A percentile compares a stretch with the other conserved stretches of the same genome.
Evolutionary conservation across 148 eudicot species (phyloP).

Genomic region (Drosera capensis): DNA sequence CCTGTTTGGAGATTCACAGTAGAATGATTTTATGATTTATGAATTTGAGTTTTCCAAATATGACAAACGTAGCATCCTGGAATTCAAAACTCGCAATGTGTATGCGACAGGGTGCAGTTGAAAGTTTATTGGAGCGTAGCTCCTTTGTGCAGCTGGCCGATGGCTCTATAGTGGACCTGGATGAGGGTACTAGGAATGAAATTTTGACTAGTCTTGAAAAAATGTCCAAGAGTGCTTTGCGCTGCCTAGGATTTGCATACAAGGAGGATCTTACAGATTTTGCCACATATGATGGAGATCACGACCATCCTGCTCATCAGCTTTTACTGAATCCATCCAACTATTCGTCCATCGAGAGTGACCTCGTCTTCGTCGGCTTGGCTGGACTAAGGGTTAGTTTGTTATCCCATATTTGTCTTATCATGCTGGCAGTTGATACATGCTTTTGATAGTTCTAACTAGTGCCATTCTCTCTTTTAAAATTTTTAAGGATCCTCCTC

Average conservation of each 20-base stretch:
- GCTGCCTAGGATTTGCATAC: conserved; percentile 84
- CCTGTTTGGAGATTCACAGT: no score
- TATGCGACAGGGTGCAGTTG: conserved; percentile 76
- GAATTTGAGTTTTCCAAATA: background rate
- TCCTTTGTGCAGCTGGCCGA: conserved; percentile 54
- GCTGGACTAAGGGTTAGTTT: conserved; percentile 70
- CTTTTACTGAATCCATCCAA: conserved; percentile 57
- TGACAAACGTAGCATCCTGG: background rate
- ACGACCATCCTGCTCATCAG: conserved; percentile 70
- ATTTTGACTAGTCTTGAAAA: conserved; percentile 49
- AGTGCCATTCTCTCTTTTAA: background rate
- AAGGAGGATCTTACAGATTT: conserved; percentile 55
- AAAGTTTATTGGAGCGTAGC: conserved; percentile 66
- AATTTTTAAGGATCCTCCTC: conserved; percentile 41
- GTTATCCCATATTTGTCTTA: background rate
- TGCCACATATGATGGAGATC: conserved; percentile 58
- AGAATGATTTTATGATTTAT: background rate
- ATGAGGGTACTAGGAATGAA: conserved; percentile 20
- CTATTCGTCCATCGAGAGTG: conserved; percentile 59
- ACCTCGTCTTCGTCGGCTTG: conserved; percentile 65
- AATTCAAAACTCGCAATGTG: background rate
- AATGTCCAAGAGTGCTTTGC: conserved; percentile 67
- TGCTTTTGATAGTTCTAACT: background rate
- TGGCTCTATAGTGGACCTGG: conserved; percentile 54
- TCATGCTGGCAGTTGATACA: background rate